A percentile compares a stretch with the other conserved stretches of the same genome.
phyloP scores from a whole-genome alignment of 805 yeast genomes.

The Danielia oregonensis region DNA sequence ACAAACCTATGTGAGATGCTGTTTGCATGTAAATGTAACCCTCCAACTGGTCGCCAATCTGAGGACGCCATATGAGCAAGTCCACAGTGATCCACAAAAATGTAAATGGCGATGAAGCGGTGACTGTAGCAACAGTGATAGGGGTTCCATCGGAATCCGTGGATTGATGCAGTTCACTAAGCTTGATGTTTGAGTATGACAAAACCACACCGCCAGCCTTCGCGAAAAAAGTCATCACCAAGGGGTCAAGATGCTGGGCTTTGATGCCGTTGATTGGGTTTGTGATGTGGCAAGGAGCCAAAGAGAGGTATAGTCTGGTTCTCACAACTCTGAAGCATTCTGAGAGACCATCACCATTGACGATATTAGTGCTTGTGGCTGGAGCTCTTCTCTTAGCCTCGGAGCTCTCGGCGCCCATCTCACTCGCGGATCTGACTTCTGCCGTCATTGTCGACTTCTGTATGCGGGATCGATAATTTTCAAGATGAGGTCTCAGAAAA shows the following conservation, averaged over 20 bases:
- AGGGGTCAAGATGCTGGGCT: constrained; percentile 84
- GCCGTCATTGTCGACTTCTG: constrained; percentile 7
- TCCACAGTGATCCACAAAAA: constrained; percentile 85
- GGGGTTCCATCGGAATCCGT: constrained; percentile 35
- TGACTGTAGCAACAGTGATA: constrained; percentile 58
- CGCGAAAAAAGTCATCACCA: constrained; percentile 76
- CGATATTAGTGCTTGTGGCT: constrained; percentile 33
- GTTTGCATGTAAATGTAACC: constrained; percentile 91
- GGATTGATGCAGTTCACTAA: constrained; percentile 8
- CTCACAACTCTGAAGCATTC: constrained; percentile 66
- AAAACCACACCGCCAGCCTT: constrained; percentile 79
- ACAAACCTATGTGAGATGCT: constrained; percentile 88
- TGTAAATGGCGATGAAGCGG: constrained; percentile 81
- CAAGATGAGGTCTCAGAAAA: constrained; percentile 13
- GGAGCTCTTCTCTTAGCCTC: constrained; percentile 5
- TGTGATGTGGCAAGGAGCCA: constrained; percentile 77
- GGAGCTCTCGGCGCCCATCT: background rate
- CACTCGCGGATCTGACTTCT: constrained; percentile 6
- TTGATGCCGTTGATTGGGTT: constrained; percentile 76
- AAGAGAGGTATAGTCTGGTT: constrained; percentile 68
- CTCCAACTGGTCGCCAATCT: constrained; percentile 78
- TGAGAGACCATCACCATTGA: constrained; percentile 46
- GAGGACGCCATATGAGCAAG: constrained; percentile 85
- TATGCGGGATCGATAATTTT: constrained; percentile 1
- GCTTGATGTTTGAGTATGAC: constrained; percentile 63